Base-by-base conservation (phyloP, 2,329 filamentous ascomycete genomes). In the Neoascochyta sp. region DNA sequence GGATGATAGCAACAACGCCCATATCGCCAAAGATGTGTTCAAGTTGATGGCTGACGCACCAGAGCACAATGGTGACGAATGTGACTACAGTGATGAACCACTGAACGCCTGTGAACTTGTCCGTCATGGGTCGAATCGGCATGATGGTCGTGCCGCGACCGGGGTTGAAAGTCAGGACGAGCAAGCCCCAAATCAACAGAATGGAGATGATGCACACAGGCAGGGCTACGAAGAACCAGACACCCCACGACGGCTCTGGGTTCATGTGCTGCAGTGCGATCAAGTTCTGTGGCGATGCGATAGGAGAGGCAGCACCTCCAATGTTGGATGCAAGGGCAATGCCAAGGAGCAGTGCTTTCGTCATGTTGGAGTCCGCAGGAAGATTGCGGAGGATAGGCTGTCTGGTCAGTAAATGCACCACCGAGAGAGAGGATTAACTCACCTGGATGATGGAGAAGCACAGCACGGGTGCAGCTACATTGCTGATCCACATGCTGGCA, bases 401-500 rank as follows among this genome's bases (percentile, higher is more conserved):
- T n/a, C n/a, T 14, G 3, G 20, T 54, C 31, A 56, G 49, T 13
- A 10, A 19, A 7, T 3, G 4, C 15, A 9, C 3, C 9, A 3
- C 9, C 2, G 0, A 16, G 4, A 6, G 9, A 8, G 2, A 11
- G 1, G n/a, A 11, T 4, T 9, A 9, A 23, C 72, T 49, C 64
- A 86, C 83, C 74, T 95, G 89, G 38, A 98, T 94, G 53, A 98
- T 95, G 12, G 88, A 94, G 64, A 93, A 96, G 70, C 92, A 98
- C 20, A 98, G 75, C 7, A 98, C 92, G 0, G 92, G 92, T 2
- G 93, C 90, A 1, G 92, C 92, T 16, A 98, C 93, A 49, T 98
- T 98, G 66, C 88, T 95, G 55, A 98, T 96, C 73, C 94, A 87
- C 92, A 98, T 98, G 51, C 88, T 95, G 7, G 93, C 83, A 61